Evolutionary conservation across 441 rosid species (phyloP), one percentile per base, ranked within the genome.

Genomic region (Euphorbia schlechtendalii): DNA sequence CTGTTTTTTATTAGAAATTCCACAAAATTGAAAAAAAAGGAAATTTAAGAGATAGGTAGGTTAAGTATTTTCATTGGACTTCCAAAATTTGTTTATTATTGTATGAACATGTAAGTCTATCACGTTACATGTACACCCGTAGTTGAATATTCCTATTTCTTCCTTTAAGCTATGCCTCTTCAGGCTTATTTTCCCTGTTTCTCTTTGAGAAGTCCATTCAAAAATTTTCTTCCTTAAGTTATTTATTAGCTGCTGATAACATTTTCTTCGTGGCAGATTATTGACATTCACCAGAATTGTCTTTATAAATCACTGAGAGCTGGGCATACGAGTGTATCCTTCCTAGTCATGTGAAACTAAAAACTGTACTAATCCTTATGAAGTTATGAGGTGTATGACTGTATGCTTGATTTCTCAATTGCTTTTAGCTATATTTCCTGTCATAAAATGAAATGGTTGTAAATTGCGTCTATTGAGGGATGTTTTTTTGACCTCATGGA

Each of bases 281-380:
- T 89, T 66, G 96, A 86, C 69, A 72, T 84, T 75, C 82, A 67
- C 64, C 96, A 81, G 73, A 80, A 78, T 65, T 73, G 92, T 59
- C 83, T 86, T 64, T 90, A 84, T 57, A 92, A 92, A 75, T 85
- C 96, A 21, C 73, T 92, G 70, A 85, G 96, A 82, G 77, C 82
- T 71, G 96, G 92, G 59, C 98, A 92, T 72, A 65, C 89, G 63
- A 87, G 96, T 55, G 98, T 87, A 92, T 87, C 92, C 96, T 83
- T 78, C n/a, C 36, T 41, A 43, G 7, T 46, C 17, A 15, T 53
- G 8, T 53, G 56, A 9, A 3, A 22, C 30, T 53, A 22, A 9
- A 12, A 22, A 53, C 6, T 53, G 11, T 53, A 10, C 28, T n/a
- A n/a, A n/a, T n/a, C n/a, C n/a, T n/a, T n/a, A n/a, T n/a, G n/a